Conservation (phyloP, 225 moss, liverwort and hornwort genomes). For the Physcomitrium patens region DNA sequence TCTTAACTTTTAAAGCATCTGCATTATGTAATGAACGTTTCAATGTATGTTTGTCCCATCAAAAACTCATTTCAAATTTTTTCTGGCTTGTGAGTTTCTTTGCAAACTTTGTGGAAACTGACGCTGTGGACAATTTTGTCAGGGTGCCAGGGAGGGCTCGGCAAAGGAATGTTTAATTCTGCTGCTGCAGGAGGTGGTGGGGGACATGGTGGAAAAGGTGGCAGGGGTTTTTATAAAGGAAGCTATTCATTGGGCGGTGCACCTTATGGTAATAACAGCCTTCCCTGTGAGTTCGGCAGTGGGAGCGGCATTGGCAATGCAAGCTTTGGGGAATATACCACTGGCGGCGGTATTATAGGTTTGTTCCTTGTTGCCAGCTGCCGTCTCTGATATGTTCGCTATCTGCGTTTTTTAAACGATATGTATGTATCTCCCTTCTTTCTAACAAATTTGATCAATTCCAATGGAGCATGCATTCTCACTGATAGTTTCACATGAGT, state of each 20-base stretch:
- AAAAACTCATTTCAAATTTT: slow-evolving; percentile 18
- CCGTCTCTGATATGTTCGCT: slow-evolving; percentile 1
- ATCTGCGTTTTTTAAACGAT: neutral
- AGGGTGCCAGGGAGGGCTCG: slow-evolving; percentile 68
- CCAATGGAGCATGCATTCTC: neutral
- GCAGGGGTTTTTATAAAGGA: slow-evolving; percentile 81
- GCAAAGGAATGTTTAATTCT: slow-evolving; percentile 76
- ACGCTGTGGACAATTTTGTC: slow-evolving; percentile 30
- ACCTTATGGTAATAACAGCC: slow-evolving; percentile 64
- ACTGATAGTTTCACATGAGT: neutral
- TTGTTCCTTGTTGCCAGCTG: slow-evolving; percentile 22
- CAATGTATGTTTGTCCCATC: neutral
- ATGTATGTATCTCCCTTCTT: slow-evolving; percentile 11
- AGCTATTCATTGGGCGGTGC: slow-evolving; percentile 79
- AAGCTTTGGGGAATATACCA: slow-evolving; percentile 68
- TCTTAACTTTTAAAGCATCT: neutral
- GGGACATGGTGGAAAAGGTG: slow-evolving; percentile 96
- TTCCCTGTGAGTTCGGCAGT: slow-evolving; percentile 97
- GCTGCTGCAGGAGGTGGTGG: slow-evolving; percentile 88
- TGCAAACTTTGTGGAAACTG: slow-evolving; percentile 24
- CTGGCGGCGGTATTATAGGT: slow-evolving; percentile 98
- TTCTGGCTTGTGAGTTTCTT: slow-evolving; percentile 11
- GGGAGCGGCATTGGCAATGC: slow-evolving; percentile 94
- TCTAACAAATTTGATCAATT: neutral
- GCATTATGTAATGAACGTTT: slow-evolving; percentile 11